Evolutionary conservation across 331 rosid genomes (phyloP), one percentile per base, ranked within the genome.

Genomic region (Stylosanthes scabra): DNA sequence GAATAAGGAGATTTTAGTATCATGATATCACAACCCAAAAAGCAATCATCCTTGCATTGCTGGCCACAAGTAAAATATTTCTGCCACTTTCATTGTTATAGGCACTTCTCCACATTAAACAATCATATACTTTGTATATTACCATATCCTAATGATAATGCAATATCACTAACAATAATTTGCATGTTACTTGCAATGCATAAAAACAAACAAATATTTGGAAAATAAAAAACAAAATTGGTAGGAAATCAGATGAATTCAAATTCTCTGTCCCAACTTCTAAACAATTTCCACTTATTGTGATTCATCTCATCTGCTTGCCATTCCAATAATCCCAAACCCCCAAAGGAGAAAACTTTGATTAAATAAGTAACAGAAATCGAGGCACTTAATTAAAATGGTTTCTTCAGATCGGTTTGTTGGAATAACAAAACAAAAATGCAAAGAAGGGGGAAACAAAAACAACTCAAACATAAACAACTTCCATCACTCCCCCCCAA

Each of bases 1-100:
- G 80, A 78, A 77, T 69, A 49, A 2, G 13, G 59, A 76, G 15
- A 77, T 37, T 60, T n/a, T 66, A 66, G 50, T 61, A 47, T 20
- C 76, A 29, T 70, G 60, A 70, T 54, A 71, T 40, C 40, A 75
- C 45, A 13, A 2, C 46, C 16, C 44, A 52, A 39, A 56, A 44
- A 61, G 66, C 74, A 63, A 45, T 7, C 62, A 68, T 66, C 46
- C 59, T 66, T 20, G 63, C 66, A 71, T 66, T 63, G 39, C 39
- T 3, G 39, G 39, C 39, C 39, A 34, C 6, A 34, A 34, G 39
- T 34, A 34, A 34, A 34, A 34, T 3, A 34, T 34, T 34, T 34
- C 39, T 34, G 39, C 4, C 39, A 6, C 39, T 4, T 34, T 34
- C 75, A 50, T 6, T 9, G 29, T 52, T 7, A 3, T 11, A 37